Conservation (phyloP, 75 land plant genomes). For the Gnetum montanum region DNA sequence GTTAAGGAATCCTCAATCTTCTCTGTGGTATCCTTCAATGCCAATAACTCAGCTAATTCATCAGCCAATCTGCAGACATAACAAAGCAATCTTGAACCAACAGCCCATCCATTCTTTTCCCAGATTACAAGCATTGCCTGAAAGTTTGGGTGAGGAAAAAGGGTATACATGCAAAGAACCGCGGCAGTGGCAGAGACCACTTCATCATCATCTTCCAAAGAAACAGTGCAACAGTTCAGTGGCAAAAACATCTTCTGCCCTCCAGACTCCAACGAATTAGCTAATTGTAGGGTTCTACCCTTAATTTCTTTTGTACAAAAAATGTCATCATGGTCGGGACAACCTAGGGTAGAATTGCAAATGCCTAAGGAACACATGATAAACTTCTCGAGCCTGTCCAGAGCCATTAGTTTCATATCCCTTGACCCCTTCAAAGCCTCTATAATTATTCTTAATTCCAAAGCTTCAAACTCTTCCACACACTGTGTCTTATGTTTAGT, state of each 20-base stretch:
- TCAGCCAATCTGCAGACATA: slow-evolving; percentile 41
- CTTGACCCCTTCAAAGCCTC: slow-evolving; percentile 15
- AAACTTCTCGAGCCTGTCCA: slow-evolving; percentile 25
- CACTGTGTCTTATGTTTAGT: background rate
- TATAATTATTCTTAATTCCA: slow-evolving; percentile 17
- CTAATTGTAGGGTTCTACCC: slow-evolving; percentile 20
- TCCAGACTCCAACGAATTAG: slow-evolving; percentile 17
- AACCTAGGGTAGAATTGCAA: background rate
- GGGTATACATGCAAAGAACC: slow-evolving; percentile 33
- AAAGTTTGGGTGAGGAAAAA: slow-evolving; percentile 25
- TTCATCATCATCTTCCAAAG: slow-evolving; percentile 41
- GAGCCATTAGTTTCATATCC: slow-evolving; percentile 18
- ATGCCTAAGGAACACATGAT: slow-evolving; percentile 17
- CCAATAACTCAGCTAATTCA: slow-evolving; percentile 6
- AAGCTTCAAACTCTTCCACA: background rate
- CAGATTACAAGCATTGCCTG: slow-evolving; percentile 39
- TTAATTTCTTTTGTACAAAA: slow-evolving; percentile 2
- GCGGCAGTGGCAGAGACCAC: slow-evolving; percentile 39
- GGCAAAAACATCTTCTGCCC: slow-evolving; percentile 32
- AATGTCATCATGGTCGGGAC: background rate
- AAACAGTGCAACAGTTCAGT: slow-evolving; percentile 9
- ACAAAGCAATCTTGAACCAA: slow-evolving; percentile 39
- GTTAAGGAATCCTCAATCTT: background rate
- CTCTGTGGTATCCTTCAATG: background rate
- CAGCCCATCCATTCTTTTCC: slow-evolving; percentile 38